Conservation (phyloP, 768 basidiomycete genomes). For the Tephrocybe sp. region DNA sequence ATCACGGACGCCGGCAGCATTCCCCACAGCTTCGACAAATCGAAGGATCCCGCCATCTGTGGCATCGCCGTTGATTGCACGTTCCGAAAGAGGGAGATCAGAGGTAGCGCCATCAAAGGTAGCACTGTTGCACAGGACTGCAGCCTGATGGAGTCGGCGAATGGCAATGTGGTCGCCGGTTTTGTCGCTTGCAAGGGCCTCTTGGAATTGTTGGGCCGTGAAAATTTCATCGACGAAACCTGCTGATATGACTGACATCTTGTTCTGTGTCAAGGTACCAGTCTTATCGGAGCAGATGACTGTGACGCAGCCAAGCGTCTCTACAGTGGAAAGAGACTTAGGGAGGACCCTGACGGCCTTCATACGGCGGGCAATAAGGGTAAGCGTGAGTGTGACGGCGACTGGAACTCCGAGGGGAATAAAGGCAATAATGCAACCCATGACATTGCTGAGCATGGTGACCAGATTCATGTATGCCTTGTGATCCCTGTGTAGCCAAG, state of each 20-base stretch:
- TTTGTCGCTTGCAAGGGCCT: slow-evolving; percentile 3
- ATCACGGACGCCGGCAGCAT: slow-evolving; percentile 19
- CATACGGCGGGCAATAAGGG: slow-evolving; percentile 15
- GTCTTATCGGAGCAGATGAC: slow-evolving; percentile 55
- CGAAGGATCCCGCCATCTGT: slow-evolving; percentile 53
- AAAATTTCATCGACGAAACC: slow-evolving; percentile 32
- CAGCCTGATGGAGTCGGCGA: slow-evolving; percentile 28
- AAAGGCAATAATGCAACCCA: slow-evolving; percentile 39
- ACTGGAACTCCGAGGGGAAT: slow-evolving; percentile 51
- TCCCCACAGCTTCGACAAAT: slow-evolving; percentile 32
- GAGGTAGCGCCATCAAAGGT: slow-evolving; percentile 36
- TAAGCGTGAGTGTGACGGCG: slow-evolving; percentile 50
- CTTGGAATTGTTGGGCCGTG: slow-evolving; percentile 21
- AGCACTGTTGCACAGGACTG: slow-evolving; percentile 56
- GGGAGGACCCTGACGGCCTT: slow-evolving; percentile 10
- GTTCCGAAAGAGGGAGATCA: slow-evolving; percentile 25
- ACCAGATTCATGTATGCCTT: slow-evolving; percentile 48
- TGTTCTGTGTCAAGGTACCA: slow-evolving; percentile 57
- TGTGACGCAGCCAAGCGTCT: slow-evolving; percentile 62
- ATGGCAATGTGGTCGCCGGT: slow-evolving; percentile 1
- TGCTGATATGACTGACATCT: slow-evolving; percentile 51
- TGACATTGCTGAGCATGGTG: slow-evolving; percentile 49
- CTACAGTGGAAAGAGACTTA: slow-evolving; percentile 60
- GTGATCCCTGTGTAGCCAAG: slow-evolving; percentile 37
- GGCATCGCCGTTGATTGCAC: slow-evolving; percentile 41